Evolutionary conservation across 1,284 basidiomycete genomes (phyloP).

Genomic region (Schizopora paradoxa): DNA sequence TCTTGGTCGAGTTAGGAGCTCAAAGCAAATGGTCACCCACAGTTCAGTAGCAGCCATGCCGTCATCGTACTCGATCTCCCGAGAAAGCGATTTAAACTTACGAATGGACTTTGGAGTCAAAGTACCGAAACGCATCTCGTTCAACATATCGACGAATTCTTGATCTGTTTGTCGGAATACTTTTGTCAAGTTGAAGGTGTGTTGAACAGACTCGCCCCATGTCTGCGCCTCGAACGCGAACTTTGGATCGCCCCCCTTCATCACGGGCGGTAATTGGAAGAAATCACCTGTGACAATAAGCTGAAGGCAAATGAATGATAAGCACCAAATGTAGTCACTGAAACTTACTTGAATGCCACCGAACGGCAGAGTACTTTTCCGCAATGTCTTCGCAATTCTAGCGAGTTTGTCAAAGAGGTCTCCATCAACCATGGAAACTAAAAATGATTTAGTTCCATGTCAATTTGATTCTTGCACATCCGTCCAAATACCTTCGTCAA

Average conservation of each 20-base stretch:
- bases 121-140: conserved; percentile 86
- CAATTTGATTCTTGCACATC: not conserved
- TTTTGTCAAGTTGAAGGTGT: conserved; percentile 82
- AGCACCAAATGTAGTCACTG: not conserved
- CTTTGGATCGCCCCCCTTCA: conserved; percentile 37
- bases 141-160: conserved; percentile 85
- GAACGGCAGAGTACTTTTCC: conserved; percentile 69
- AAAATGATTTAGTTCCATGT: not conserved
- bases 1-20: not conserved
- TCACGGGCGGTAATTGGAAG: conserved; percentile 94
- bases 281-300: conserved; percentile 93
- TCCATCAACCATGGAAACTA: conserved; percentile 97
- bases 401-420: conserved; percentile 85
- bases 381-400: conserved; percentile 53
- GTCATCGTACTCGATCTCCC: conserved; percentile 59
- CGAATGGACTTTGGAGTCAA: conserved; percentile 51
- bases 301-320: conserved; percentile 29
- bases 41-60: conserved; percentile 79
- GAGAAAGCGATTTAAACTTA: conserved; percentile 57
- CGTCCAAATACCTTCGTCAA: conserved; percentile 78
- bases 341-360: conserved; percentile 86
- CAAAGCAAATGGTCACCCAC: conserved; percentile 19
- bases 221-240: conserved; percentile 89
- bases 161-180: conserved; percentile 77
- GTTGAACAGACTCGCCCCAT: conserved; percentile 74